Conservation (phyloP, 2,329 filamentous ascomycete genomes). For the Kalmusia sp. region DNA sequence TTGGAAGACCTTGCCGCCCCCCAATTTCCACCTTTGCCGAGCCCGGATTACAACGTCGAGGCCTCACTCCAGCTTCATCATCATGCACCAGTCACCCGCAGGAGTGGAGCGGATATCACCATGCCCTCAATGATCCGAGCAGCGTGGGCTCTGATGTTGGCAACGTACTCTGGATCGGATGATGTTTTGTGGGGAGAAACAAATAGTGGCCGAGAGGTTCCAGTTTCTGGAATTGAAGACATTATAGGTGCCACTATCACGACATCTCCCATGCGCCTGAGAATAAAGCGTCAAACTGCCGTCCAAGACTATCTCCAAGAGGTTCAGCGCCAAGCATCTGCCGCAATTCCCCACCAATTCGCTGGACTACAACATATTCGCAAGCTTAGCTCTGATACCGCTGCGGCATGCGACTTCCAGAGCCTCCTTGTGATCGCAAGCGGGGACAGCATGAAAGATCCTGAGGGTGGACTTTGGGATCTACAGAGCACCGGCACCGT, state of each 20-base stretch:
- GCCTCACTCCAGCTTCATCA: constrained; percentile 35
- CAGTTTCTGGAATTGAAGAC: constrained; percentile 43
- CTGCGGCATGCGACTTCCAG: constrained; percentile 55
- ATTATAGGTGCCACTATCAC: constrained; percentile 52
- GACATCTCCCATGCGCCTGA: constrained; percentile 52
- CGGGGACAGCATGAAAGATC: constrained; percentile 38
- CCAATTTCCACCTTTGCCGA: constrained; percentile 41
- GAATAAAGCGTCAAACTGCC: constrained; percentile 40
- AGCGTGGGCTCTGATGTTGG: constrained; percentile 55
- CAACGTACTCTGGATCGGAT: constrained; percentile 54
- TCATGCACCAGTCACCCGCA: constrained; percentile 24
- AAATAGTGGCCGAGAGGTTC: constrained; percentile 43
- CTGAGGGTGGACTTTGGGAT: constrained; percentile 37
- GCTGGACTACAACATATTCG: constrained; percentile 58
- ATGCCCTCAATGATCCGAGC: constrained; percentile 50
- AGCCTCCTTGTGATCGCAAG: constrained; percentile 54
- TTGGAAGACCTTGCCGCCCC: constrained; percentile 36
- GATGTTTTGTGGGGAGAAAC: constrained; percentile 58
- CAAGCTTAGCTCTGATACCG: constrained; percentile 46
- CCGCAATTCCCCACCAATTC: constrained; percentile 40
- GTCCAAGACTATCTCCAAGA: constrained; percentile 36
- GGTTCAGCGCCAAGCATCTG: constrained; percentile 34
- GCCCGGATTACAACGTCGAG: constrained; percentile 38
- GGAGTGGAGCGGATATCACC: constrained; percentile 34
- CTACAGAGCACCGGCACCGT: constrained; percentile 40